phyloP scores from a whole-genome alignment of 2,329 filamentous ascomycete species.

The Pleurostoma richardsiae region DNA sequence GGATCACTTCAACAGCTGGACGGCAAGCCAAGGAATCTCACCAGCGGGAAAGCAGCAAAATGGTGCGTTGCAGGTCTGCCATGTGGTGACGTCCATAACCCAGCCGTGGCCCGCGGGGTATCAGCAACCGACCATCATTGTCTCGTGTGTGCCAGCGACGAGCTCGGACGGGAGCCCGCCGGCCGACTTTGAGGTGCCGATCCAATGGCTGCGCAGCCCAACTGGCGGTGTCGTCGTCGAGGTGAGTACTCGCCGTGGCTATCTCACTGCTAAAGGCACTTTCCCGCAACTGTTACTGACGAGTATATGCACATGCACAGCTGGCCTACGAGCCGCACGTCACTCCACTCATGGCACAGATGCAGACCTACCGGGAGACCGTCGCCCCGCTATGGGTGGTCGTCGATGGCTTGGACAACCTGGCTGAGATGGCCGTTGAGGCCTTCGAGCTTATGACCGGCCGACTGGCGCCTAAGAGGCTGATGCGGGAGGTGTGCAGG shows the following conservation, averaged over 20 bases:
- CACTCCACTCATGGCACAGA: constrained; percentile 64
- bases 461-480: constrained; percentile 59
- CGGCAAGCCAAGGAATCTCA: constrained; percentile 22
- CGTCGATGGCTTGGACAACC: constrained; percentile 66
- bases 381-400: constrained; percentile 61
- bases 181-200: constrained; percentile 65
- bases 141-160: constrained; percentile 67
- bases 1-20: constrained; percentile 59
- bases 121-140: constrained; percentile 63
- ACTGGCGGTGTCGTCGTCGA: constrained; percentile 72
- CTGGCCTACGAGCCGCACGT: constrained; percentile 66
- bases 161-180: constrained; percentile 54
- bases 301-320: constrained; percentile 15
- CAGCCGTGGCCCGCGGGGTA: constrained; percentile 59
- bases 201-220: constrained; percentile 63
- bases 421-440: constrained; percentile 70
- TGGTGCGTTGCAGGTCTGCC: constrained; percentile 30
- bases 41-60: constrained; percentile 22
- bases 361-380: constrained; percentile 44
- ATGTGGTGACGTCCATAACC: constrained; percentile 51
- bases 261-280: no score
- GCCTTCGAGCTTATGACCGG: constrained; percentile 75
- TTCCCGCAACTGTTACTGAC: no score
- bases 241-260: constrained; percentile 18
- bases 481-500: constrained; percentile 59